Evolutionary conservation across 495 filamentous ascomycete genomes (phyloP).

Genomic region (Podospora tetraspora): DNA sequence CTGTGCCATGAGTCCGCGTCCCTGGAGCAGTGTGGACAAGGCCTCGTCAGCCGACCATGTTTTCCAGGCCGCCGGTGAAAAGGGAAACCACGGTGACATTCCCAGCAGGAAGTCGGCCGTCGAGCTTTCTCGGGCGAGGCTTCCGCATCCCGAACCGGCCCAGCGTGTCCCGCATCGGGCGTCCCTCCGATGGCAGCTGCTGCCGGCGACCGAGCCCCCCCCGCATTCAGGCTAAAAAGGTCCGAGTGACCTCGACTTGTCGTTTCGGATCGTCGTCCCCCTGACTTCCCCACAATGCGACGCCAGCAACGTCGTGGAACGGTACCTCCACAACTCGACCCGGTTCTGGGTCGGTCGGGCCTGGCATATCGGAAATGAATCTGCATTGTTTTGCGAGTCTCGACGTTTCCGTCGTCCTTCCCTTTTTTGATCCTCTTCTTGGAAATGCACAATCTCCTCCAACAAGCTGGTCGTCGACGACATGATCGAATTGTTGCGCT

Average conservation of each 20-base stretch:
- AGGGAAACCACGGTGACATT: neutral
- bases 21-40: too few species aligned
- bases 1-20: neutral
- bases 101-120: neutral
- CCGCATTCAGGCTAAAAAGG: neutral
- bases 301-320: neutral
- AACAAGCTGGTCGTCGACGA: neutral
- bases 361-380: neutral
- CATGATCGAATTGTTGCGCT: neutral
- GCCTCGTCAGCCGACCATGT: neutral
- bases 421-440: neutral
- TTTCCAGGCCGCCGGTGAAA: neutral
- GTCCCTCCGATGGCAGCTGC: neutral
- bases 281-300: neutral
- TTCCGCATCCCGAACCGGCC: neutral
- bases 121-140: neutral
- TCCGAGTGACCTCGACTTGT: neutral
- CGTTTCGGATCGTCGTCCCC: neutral
- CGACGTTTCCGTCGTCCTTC: neutral
- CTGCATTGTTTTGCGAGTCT: neutral
- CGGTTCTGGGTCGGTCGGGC: neutral
- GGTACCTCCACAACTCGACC: neutral
- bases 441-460: neutral
- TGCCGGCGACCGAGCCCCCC: neutral
- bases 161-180: neutral